phyloP scores from a whole-genome alignment of 176 grass and related monocot species.

The Aegilops longissima region DNA sequence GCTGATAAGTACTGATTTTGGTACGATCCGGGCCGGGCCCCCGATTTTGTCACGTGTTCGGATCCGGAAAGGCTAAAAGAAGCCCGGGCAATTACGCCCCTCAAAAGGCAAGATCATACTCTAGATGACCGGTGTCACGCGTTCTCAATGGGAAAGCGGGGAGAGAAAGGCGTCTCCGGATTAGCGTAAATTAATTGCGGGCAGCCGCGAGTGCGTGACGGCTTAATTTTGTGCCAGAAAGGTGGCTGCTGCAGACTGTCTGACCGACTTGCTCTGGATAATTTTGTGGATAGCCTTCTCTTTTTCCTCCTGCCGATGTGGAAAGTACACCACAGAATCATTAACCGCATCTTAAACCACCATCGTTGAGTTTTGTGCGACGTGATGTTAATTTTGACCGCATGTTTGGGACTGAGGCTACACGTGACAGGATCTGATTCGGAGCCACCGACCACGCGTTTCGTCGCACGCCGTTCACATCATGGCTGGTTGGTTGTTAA shows the following conservation, averaged over 20 bases:
- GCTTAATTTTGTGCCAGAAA: slow-evolving; percentile 16
- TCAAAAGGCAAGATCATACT: not conserved
- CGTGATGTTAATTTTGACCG: not conserved
- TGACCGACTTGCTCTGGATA: slow-evolving; percentile 25
- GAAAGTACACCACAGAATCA: not conserved
- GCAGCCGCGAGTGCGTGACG: not conserved
- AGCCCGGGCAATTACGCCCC: not conserved
- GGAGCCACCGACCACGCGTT: slow-evolving; percentile 14
- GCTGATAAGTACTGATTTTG: not conserved
- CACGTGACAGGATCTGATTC: slow-evolving; percentile 32
- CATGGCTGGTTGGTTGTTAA: not conserved
- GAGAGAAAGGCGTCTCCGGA: not conserved
- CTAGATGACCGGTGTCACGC: slow-evolving; percentile 12
- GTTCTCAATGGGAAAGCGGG: not conserved
- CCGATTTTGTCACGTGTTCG: not conserved
- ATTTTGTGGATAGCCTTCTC: slow-evolving; percentile 27
- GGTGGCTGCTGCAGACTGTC: not conserved
- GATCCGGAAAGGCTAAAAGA: not conserved
- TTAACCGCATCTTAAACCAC: not conserved
- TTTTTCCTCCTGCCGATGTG: slow-evolving; percentile 21
- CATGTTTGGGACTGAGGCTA: not conserved
- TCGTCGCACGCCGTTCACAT: not conserved
- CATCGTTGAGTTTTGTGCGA: not conserved
- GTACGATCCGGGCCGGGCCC: not conserved
- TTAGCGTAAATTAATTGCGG: slow-evolving; percentile 20